Evolutionary conservation across 768 basidiomycete genomes (phyloP).

Genomic region (Boletus vinaceobasis): DNA sequence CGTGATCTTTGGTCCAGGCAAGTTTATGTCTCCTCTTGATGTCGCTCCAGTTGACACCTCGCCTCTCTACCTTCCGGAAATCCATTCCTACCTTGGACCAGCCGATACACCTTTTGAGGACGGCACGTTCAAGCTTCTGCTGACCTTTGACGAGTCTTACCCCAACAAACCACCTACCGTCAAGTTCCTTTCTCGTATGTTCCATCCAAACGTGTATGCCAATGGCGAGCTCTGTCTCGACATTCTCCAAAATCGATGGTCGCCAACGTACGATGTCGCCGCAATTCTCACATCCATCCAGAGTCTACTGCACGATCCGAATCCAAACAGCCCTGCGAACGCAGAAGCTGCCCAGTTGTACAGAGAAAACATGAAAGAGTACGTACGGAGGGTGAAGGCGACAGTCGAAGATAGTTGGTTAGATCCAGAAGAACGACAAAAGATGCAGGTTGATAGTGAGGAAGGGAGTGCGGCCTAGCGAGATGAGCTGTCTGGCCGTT

Average conservation of each 20-base stretch:
- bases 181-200: constrained; percentile 96
- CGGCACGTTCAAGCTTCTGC: constrained; percentile 94
- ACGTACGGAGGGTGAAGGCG: constrained; percentile 85
- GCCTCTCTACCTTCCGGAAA: no score
- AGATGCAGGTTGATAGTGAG: constrained; percentile 43
- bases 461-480: constrained; percentile 8
- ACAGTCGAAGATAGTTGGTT: constrained; percentile 97
- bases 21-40: constrained; percentile 25
- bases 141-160: constrained; percentile 96
- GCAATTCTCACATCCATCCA: constrained; percentile 98
- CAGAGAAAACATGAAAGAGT: constrained; percentile 98
- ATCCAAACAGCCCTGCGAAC: constrained; percentile 97
- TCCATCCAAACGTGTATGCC: constrained; percentile 98
- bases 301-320: constrained; percentile 93
- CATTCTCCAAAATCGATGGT: constrained; percentile 98
- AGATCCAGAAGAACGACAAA: constrained; percentile 68
- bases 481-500: no score
- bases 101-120: constrained; percentile 99
- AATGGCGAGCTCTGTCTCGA: constrained; percentile 98
- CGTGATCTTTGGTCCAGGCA: constrained; percentile 97
- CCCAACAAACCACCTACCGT: constrained; percentile 98
- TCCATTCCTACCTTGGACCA: constrained; percentile 28
- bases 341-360: constrained; percentile 97
- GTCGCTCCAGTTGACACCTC: constrained; percentile 1
- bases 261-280: constrained; percentile 97